Conservation (phyloP, 106 monocot genomes). For the Narthecium ossifragum region DNA sequence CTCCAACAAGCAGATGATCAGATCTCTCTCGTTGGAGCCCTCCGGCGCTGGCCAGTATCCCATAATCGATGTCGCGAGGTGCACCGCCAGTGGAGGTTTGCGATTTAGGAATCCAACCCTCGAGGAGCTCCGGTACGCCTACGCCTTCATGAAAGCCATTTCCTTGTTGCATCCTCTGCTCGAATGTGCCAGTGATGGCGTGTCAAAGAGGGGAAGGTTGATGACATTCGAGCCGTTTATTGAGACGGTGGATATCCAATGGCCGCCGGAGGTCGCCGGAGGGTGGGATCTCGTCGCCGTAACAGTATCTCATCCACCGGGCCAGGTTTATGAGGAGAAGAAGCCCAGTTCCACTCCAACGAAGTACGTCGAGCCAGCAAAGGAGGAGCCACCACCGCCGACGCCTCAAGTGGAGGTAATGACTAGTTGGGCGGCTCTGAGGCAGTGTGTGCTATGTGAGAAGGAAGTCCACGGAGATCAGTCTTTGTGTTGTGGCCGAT, state of each 20-base stretch:
- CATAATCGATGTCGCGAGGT: slow-evolving; percentile 44
- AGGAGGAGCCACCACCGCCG: slow-evolving; percentile 16
- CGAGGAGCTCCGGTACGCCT: slow-evolving; percentile 51
- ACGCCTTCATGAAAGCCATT: slow-evolving; percentile 53
- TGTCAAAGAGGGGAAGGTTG: slow-evolving; percentile 14
- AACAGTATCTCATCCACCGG: slow-evolving; percentile 51
- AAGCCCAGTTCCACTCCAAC: slow-evolving; percentile 12
- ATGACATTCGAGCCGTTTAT: slow-evolving; percentile 39
- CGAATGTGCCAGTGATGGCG: slow-evolving; percentile 4
- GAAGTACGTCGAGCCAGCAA: slow-evolving; percentile 25
- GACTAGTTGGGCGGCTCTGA: slow-evolving; percentile 9
- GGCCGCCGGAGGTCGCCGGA: slow-evolving; percentile 40
- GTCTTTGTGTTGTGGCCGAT: slow-evolving; percentile 29
- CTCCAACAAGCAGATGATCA: slow-evolving; percentile 40
- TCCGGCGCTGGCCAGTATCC: slow-evolving; percentile 28
- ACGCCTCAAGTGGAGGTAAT: too few relatives aligned
- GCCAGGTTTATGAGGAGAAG: slow-evolving; percentile 37
- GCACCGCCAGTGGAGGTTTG: slow-evolving; percentile 20
- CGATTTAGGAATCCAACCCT: slow-evolving; percentile 47
- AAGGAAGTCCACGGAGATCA: slow-evolving; percentile 29
- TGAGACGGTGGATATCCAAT: slow-evolving; percentile 66
- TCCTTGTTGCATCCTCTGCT: slow-evolving; percentile 47
- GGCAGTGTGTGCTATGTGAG: slow-evolving; percentile 39
- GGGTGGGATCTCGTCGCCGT: slow-evolving; percentile 40
- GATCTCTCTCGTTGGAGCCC: slow-evolving; percentile 36